Conservation (phyloP, 2,329 filamentous ascomycete genomes). For the Lasiodiplodia gonubiensis region DNA sequence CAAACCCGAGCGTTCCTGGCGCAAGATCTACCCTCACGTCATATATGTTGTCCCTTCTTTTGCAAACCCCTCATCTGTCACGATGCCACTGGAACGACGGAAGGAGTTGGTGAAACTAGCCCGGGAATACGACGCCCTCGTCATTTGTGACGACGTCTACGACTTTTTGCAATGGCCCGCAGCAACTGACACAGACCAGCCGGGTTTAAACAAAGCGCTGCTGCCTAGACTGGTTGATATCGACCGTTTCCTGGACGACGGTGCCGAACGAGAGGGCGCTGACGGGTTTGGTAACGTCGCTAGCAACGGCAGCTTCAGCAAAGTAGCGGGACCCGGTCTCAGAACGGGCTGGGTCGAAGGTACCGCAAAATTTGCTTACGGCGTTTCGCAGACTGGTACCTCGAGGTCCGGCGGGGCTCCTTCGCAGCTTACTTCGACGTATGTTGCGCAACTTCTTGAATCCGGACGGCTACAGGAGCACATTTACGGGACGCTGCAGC, state of each 20-base stretch:
- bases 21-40: slow-evolving; percentile 83
- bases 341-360: slow-evolving; percentile 90
- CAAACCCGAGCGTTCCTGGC: slow-evolving; percentile 65
- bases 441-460: slow-evolving; percentile 61
- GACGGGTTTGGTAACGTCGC: slow-evolving; percentile 78
- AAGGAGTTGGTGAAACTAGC: slow-evolving; percentile 75
- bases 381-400: slow-evolving; percentile 65
- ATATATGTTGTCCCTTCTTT: slow-evolving; percentile 90
- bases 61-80: slow-evolving; percentile 84
- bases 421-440: slow-evolving; percentile 64
- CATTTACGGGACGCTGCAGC: slow-evolving; percentile 60
- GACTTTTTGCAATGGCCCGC: slow-evolving; percentile 84
- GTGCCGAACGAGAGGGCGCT: slow-evolving; percentile 51
- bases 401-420: slow-evolving; percentile 65
- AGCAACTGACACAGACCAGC: slow-evolving; percentile 36
- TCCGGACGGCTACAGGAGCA: slow-evolving; percentile 59
- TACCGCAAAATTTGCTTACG: slow-evolving; percentile 65
- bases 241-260: slow-evolving; percentile 70
- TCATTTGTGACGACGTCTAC: slow-evolving; percentile 92
- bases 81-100: slow-evolving; percentile 74
- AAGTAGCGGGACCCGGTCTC: slow-evolving; percentile 80
- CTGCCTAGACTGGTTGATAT: slow-evolving; percentile 80
- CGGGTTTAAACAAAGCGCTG: slow-evolving; percentile 48
- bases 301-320: slow-evolving; percentile 90
- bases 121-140: slow-evolving; percentile 77